phyloP scores from a whole-genome alignment of 2,329 filamentous ascomycete species.

The Camillea tinctor region DNA sequence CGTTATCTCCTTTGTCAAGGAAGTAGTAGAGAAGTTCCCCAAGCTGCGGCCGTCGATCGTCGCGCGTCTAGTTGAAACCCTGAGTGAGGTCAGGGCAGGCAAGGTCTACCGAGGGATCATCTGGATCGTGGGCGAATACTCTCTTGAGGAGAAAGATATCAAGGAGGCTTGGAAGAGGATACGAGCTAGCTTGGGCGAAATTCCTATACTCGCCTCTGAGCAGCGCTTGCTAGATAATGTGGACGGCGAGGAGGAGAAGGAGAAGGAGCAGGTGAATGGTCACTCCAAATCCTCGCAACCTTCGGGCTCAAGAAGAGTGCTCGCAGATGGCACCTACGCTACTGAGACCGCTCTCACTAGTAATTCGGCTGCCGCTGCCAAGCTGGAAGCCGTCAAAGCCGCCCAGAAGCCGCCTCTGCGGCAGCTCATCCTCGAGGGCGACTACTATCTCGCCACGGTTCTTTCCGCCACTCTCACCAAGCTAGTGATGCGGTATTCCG shows the following conservation, averaged over 20 bases:
- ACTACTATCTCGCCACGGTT: slow-evolving; percentile 94
- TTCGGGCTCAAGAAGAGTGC: slow-evolving; percentile 83
- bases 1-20: slow-evolving; percentile 98
- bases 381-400: slow-evolving; percentile 92
- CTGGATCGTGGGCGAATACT: slow-evolving; percentile 98
- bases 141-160: slow-evolving; percentile 89
- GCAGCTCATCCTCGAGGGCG: slow-evolving; percentile 92
- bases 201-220: slow-evolving; percentile 93
- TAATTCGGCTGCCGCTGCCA: slow-evolving; percentile 83
- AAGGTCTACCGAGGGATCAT: slow-evolving; percentile 96
- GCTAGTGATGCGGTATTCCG: slow-evolving; percentile 94
- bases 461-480: slow-evolving; percentile 96
- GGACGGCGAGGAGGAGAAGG: slow-evolving; percentile 63
- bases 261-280: slow-evolving; percentile 71
- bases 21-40: slow-evolving; percentile 97
- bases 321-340: slow-evolving; percentile 95
- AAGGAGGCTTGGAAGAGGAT: slow-evolving; percentile 96
- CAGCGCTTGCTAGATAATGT: slow-evolving; percentile 87
- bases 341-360: slow-evolving; percentile 96
- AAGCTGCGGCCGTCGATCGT: slow-evolving; percentile 85
- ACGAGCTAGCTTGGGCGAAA: slow-evolving; percentile 88
- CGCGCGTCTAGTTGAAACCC: slow-evolving; percentile 80
- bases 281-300: slow-evolving; percentile 73
- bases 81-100: slow-evolving; percentile 90
- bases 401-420: slow-evolving; percentile 94